These are phyloP conservation scores for Paraconiothyrium brasiliense DNA, from an alignment of 2,329 filamentous ascomycete species.

Conservation along the genomic window DNA sequence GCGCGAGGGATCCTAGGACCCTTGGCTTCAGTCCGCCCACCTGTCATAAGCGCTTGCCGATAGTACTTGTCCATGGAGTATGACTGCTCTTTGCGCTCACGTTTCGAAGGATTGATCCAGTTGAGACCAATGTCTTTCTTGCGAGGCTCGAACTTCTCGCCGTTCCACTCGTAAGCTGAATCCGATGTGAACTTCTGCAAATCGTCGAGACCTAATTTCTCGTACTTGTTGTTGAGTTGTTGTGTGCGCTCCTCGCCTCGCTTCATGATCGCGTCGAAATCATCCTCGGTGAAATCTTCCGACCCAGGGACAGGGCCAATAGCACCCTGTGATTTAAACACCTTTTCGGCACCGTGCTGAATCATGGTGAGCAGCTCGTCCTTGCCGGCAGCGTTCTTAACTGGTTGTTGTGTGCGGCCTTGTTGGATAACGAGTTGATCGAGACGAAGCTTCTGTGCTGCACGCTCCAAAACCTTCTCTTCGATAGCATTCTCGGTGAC, in stretches of 20 bases:
- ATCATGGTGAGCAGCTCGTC: conserved; percentile 98
- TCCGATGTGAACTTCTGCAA: conserved; percentile 98
- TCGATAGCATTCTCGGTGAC: conserved; percentile 98
- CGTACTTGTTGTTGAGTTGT: conserved; percentile 90
- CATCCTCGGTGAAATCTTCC: conserved; percentile 78
- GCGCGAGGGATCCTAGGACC: conserved; percentile 97
- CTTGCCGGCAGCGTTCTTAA: conserved; percentile 92
- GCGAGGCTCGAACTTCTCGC: conserved; percentile 89
- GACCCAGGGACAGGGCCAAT: conserved; percentile 68
- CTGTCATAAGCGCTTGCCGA: conserved; percentile 85
- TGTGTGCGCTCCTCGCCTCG: conserved; percentile 90
- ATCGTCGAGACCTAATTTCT: conserved; percentile 96
- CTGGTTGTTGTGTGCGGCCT: conserved; percentile 88
- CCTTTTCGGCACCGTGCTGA: conserved; percentile 95
- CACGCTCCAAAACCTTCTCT: conserved; percentile 95
- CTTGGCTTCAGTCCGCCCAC: conserved; percentile 79
- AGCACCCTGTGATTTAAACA: conserved; percentile 80
- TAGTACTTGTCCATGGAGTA: conserved; percentile 99
- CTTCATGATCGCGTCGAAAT: conserved; percentile 87
- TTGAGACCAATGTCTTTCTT: conserved; percentile 86
- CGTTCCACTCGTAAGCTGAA: conserved; percentile 98
- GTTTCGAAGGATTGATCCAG: conserved; percentile 99
- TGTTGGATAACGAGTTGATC: conserved; percentile 99
- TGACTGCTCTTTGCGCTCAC: conserved; percentile 96
- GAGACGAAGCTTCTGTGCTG: conserved; percentile 93